Conservation (phyloP, 2,329 filamentous ascomycete species). For the Sporothrix humicola region DNA sequence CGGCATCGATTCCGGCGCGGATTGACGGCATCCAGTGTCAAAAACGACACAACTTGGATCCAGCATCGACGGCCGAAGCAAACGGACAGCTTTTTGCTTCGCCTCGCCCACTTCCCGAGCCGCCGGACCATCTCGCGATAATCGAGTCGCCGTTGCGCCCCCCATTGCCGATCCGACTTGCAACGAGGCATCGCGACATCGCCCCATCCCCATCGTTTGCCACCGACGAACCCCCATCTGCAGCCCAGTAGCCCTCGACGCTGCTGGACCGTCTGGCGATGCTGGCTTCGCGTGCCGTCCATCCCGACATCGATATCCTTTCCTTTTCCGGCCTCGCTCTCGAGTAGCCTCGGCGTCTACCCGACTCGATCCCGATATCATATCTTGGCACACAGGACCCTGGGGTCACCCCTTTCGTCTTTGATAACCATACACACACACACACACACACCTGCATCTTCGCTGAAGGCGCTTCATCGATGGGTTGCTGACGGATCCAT, state of each 20-base stretch:
- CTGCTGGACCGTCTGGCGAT: conserved; percentile 18
- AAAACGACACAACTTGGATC: background rate
- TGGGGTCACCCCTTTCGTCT: background rate
- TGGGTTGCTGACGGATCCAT: conserved; percentile 29
- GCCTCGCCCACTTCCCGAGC: background rate
- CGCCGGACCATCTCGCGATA: conserved; percentile 16
- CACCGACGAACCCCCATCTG: too few species aligned
- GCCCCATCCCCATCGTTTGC: background rate
- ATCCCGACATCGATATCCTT: background rate
- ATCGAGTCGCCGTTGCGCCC: conserved; percentile 20
- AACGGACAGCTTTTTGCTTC: background rate
- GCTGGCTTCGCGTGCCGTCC: conserved; percentile 12
- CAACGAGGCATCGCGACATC: conserved; percentile 5
- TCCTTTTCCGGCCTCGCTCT: background rate
- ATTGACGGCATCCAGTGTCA: conserved; percentile 12
- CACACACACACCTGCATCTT: background rate
- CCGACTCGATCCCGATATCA: background rate
- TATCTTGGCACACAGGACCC: background rate
- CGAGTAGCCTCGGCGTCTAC: background rate
- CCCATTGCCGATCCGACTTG: conserved; percentile 7
- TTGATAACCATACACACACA: background rate
- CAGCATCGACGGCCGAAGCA: conserved; percentile 1
- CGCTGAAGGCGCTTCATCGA: conserved; percentile 26
- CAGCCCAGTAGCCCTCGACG: conserved; percentile 8
- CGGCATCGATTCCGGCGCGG: background rate